Evolutionary conservation across 768 basidiomycete genomes (phyloP), one percentile per base, ranked within the genome.

Genomic region (Hericium erinaceus): DNA sequence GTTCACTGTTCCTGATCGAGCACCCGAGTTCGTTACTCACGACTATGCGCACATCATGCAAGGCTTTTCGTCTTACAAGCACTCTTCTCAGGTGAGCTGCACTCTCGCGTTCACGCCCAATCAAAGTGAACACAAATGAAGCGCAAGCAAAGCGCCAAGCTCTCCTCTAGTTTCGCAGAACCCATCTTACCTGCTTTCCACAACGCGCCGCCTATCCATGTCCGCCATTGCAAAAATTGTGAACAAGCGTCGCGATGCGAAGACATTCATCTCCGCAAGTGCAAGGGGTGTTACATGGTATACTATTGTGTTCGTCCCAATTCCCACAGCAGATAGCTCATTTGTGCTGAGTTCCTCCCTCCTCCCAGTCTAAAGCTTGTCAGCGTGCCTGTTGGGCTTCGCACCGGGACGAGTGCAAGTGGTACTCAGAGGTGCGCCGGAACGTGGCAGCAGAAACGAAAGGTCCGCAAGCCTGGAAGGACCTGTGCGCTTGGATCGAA

Each of bases 211-310:
- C 33, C 33, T 33, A 33, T 46, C 15, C 44, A 46, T 22, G 49
- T 48, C 16, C 22, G 46, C 20, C 55, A 56, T 28, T 56, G 55
- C 55, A 56, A 56, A 48, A 49, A 39, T 38, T 56, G 55, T 38
- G 26, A 37, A 33, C 44, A 39, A 20, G 39, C 48, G 48, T 38
- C 46, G 11, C 28, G 55, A 18, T 56, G 55, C 55, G 55, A 56
- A 33, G 48, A 37, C 13, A 18, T 56, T 28, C 24, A 49, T 16
- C 48, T 56, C 28, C 20, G 48, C 28, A 44, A 48, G 16, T 56
- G 55, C 46, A 38, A 9, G 9, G 44, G 46, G 1, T 56, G 55
- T 18, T 18, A n/a, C n/a, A 11, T 49, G 9, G 48, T 13, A 4
- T 48, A 46, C 13, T 56, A 56, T 18, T 56, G 55, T n/a, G 55